phyloP scores from a whole-genome alignment of 768 basidiomycete species.

The Boletus tomentosulus region DNA sequence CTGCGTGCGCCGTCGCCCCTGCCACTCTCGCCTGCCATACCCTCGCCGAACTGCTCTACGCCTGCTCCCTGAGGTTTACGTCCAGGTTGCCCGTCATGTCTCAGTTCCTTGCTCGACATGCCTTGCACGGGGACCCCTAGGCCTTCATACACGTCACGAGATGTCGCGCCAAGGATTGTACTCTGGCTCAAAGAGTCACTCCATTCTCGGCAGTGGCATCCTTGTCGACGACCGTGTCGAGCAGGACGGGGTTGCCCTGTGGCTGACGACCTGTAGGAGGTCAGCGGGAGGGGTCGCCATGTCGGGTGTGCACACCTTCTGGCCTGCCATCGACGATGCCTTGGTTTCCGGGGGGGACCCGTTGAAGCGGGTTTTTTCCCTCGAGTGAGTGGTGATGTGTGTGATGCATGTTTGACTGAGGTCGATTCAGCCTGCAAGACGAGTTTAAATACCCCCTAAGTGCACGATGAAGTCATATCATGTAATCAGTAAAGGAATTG shows the following conservation, averaged over 20 bases:
- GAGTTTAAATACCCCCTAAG: background rate
- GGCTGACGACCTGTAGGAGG: conserved; percentile 12
- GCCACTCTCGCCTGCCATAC: background rate
- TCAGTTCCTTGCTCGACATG: conserved; percentile 33
- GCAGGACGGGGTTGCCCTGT: conserved; percentile 15
- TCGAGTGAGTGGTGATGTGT: conserved; percentile 18
- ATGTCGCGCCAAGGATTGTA: conserved; percentile 33
- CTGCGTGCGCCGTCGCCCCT: background rate
- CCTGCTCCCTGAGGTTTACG: conserved; percentile 26
- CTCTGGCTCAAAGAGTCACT: conserved; percentile 15
- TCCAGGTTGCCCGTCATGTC: conserved; percentile 32
- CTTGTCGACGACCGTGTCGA: conserved; percentile 30
- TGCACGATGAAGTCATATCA: conserved; percentile 15
- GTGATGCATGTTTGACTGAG: conserved; percentile 9
- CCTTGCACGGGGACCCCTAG: conserved; percentile 30
- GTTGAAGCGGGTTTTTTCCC: conserved; percentile 15
- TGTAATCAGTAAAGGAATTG: background rate
- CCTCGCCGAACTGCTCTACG: conserved; percentile 14
- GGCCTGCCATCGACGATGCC: conserved; percentile 1
- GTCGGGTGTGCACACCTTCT: conserved; percentile 4
- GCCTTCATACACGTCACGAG: conserved; percentile 28
- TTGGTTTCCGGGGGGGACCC: background rate
- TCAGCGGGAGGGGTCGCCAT: too few species aligned
- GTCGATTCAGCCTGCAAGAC: background rate
- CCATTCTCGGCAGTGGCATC: conserved; percentile 25